Conservation (phyloP, 2,329 filamentous ascomycete species). For the Diaporthe sp. region DNA sequence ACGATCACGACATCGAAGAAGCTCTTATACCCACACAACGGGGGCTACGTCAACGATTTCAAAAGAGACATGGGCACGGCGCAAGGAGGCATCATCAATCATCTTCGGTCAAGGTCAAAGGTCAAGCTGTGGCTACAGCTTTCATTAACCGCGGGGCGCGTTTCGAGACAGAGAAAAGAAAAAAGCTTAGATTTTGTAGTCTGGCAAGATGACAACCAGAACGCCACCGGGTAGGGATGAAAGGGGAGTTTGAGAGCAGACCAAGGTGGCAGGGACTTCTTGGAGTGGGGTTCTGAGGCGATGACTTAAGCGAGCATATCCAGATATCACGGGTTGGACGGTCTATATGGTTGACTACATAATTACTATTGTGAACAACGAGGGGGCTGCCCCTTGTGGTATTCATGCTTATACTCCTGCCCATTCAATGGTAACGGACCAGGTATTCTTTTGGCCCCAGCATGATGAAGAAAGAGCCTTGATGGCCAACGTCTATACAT, state of each 20-base stretch:
- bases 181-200: constrained; percentile 18
- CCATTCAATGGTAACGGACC: neutral
- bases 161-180: neutral
- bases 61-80: constrained; percentile 39
- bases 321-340: constrained; percentile 30
- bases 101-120: constrained; percentile 18
- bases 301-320: constrained; percentile 38
- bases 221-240: neutral
- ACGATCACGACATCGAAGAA: constrained; percentile 23
- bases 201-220: constrained; percentile 1
- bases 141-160: constrained; percentile 22
- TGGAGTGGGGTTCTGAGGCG: constrained; percentile 7
- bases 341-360: constrained; percentile 32
- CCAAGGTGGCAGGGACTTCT: neutral
- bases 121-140: constrained; percentile 32
- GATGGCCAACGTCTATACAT: neutral
- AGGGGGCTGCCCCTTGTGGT: neutral
- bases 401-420: neutral
- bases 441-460: neutral
- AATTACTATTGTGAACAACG: constrained; percentile 33
- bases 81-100: constrained; percentile 30
- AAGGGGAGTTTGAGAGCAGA: neutral
- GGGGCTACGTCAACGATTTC: constrained; percentile 24
- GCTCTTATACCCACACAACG: constrained; percentile 15
- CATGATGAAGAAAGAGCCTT: neutral